Conservation (phyloP, 495 filamentous ascomycete genomes). For the Parachaetomium inaequale region DNA sequence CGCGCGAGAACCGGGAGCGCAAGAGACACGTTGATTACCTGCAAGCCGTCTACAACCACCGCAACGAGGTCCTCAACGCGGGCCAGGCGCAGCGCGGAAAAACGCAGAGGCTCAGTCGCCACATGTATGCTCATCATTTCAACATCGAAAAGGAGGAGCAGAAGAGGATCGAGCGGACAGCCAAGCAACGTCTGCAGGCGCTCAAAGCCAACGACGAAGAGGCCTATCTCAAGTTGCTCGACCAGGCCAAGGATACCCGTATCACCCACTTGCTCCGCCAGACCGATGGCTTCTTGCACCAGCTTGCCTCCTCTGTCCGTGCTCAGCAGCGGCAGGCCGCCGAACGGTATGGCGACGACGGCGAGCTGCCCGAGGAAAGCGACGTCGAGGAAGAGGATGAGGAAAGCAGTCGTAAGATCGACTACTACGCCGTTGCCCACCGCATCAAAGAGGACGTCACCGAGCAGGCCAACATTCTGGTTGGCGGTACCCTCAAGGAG, state of each 20-base stretch:
- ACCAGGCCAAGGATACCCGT: constrained; percentile 97
- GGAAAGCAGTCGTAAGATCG: constrained; percentile 71
- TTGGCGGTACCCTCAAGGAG: constrained; percentile 90
- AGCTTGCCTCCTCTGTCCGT: constrained; percentile 89
- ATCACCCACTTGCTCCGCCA: constrained; percentile 94
- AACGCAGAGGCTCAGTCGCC: constrained; percentile 77
- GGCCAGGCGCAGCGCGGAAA: constrained; percentile 50
- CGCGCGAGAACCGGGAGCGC: constrained; percentile 88
- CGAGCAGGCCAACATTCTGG: constrained; percentile 74
- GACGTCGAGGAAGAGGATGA: constrained; percentile 64
- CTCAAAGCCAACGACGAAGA: constrained; percentile 99
- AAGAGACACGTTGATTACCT: constrained; percentile 93
- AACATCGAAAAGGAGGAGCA: constrained; percentile 99
- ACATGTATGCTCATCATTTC: constrained; percentile 84
- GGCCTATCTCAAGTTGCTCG: constrained; percentile 92
- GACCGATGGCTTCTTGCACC: constrained; percentile 93
- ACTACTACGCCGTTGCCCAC: constrained; percentile 98
- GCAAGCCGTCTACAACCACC: constrained; percentile 60
- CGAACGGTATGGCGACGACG: constrained; percentile 68
- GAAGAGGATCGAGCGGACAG: constrained; percentile 91
- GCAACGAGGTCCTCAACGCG: constrained; percentile 40
- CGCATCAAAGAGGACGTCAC: constrained; percentile 88
- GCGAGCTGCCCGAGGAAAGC: constrained; percentile 57
- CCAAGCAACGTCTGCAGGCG: constrained; percentile 98
- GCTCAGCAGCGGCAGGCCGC: constrained; percentile 81